Evolutionary conservation across 2,329 filamentous ascomycete species (phyloP), one percentile per base, ranked within the genome.

Genomic region (Hysterium pulicare): DNA sequence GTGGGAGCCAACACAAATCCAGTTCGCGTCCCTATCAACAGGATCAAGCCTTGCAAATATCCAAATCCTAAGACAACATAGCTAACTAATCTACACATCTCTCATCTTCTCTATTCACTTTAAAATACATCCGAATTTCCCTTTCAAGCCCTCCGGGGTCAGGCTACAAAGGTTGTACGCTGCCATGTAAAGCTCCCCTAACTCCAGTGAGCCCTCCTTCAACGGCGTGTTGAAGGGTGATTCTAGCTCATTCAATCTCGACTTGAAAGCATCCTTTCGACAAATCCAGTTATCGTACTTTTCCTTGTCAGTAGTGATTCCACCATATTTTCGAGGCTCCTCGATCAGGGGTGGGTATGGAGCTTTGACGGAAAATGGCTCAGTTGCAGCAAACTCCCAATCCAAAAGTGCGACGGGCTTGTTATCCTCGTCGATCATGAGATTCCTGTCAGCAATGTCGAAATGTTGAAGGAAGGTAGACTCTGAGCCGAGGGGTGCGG

Each of bases 361-460:
- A 7, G 24, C 7, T 7, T 8, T 7, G 24, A 13, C 7, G 8
- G 7, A 7, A 16, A 38, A 26, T 15, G 35, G 23, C n/a, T 24
- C 22, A 4, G 35, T 28, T 19, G 16, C 10, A n/a, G 38, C 24
- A 9, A 15, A 19, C 19, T 48, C 46, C 46, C 43, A 43, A 32
- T 46, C 43, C 3, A 48, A 11, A 2, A 48, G 40, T 10, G 43
- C 43, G 26, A 40, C 17, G 1, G 36, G 20, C 2, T 20, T 10
- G n/a, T 30, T 33, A n/a, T n/a, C 15, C 26, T 26, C 24, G 24
- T 46, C 37, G 22, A 48, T 26, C 9, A 48, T 19, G 20, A 48
- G 38, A 31, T 46, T 46, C 2, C 11, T 3, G 2, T 3, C 32
- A n/a, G 16, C 9, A 13, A 46, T 40, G 23, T 48, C 46, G 5